Conservation (phyloP, 2,329 filamentous ascomycete genomes). For the Pseudocercospora macadamiae region DNA sequence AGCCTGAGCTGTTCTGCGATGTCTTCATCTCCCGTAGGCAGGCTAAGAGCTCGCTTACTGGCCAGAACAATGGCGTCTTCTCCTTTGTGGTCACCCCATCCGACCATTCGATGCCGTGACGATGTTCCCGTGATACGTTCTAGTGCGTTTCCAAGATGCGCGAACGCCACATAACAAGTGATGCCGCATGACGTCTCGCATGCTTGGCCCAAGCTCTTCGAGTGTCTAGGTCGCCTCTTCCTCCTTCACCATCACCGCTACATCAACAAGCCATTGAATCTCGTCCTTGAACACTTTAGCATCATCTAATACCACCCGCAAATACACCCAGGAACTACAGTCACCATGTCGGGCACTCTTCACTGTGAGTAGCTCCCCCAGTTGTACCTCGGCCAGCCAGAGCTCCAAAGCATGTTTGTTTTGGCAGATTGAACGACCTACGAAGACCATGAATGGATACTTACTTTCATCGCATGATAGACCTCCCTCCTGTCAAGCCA, state of each 20-base stretch:
- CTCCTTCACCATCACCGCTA: conserved; percentile 3
- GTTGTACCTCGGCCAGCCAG: conserved; percentile 3
- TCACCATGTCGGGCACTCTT: conserved; percentile 57
- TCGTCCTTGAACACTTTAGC: conserved; percentile 1
- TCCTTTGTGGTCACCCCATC: neutral
- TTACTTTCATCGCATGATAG: conserved; percentile 41
- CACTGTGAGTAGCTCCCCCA: conserved; percentile 54
- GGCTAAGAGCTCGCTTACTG: too few relatives aligned
- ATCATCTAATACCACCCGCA: conserved; percentile 14
- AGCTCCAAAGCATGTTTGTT: conserved; percentile 11
- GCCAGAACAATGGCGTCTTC: neutral
- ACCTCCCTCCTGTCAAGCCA: conserved; percentile 87
- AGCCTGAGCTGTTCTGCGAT: too few relatives aligned
- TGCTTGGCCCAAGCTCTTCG: neutral
- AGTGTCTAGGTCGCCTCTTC: neutral
- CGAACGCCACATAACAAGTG: neutral
- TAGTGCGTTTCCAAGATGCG: neutral
- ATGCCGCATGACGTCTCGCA: neutral
- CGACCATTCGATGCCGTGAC: neutral
- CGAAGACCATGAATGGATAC: conserved; percentile 11
- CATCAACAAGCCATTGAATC: conserved; percentile 6
- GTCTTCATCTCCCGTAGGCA: too few relatives aligned
- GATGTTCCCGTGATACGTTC: neutral
- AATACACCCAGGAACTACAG: conserved; percentile 37
- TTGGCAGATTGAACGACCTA: conserved; percentile 3